Percentiles rank a stretch among this genome's conserved stretches.
These are phyloP conservation scores for Syzygium malaccense DNA, from an alignment of 441 rosid genomes.

Conservation along the genomic window DNA sequence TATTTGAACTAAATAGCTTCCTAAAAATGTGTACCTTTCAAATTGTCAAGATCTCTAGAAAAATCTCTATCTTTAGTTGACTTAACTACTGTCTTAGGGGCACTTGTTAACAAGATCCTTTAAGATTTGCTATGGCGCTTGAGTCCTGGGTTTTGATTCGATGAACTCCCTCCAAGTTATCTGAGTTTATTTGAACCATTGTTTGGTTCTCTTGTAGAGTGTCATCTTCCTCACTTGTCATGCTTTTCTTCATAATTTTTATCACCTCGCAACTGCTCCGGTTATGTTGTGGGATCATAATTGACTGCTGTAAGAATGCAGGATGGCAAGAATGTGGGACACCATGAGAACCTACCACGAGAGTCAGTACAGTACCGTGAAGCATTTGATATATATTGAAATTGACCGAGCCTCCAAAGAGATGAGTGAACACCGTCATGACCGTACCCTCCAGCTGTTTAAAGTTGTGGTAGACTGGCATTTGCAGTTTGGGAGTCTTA, in stretches of 20 bases:
- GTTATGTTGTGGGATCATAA: neutral
- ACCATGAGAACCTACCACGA: conserved; percentile 57
- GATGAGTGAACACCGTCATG: conserved; percentile 61
- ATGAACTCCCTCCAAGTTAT: neutral
- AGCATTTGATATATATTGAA: conserved; percentile 34
- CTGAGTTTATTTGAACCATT: neutral
- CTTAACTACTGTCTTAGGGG: neutral
- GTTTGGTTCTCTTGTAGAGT: neutral
- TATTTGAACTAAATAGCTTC: neutral
- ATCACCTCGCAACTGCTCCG: neutral
- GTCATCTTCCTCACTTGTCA: neutral
- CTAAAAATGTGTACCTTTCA: neutral
- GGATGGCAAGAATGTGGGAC: conserved; percentile 89
- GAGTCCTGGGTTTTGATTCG: neutral
- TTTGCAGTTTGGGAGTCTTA: conserved; percentile 45
- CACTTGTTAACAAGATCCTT: neutral
- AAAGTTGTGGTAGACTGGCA: conserved; percentile 76
- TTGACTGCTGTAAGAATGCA: conserved; percentile 14
- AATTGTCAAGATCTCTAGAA: neutral
- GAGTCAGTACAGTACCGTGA: conserved; percentile 35
- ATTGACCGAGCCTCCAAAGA: conserved; percentile 44
- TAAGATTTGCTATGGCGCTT: neutral
- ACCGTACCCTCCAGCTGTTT: conserved; percentile 54
- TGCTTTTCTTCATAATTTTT: neutral
- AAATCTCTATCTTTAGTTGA: neutral